Base-by-base conservation (phyloP, 169 alveolate genomes). In the Hammondia hammondi region DNA sequence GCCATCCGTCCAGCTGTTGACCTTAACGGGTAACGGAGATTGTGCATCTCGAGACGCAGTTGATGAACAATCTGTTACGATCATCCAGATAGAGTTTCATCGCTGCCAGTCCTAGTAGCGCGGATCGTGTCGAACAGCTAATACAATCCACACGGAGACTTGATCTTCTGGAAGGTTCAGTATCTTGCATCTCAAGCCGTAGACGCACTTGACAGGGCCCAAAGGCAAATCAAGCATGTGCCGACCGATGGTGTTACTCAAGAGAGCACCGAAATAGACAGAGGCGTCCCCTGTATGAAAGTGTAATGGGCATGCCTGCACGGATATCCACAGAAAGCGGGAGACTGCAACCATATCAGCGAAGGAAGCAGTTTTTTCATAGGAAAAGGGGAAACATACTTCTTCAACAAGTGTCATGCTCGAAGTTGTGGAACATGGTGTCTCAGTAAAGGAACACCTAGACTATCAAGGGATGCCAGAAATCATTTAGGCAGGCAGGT, bases 251-350 rank as follows among this genome's bases (percentile, higher is more conserved):
- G 43, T 14, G 48, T 73, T 24, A n/a, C 32, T 73, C 85, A 73
- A 17, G 85, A 73, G 85, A 32, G 85, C 85, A 32, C 48, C 48
- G 32, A 73, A 73, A 17, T 37, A 37, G 46, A 32, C 85, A 4
- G 85, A 37, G 46, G 32, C 48, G 19, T 73, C 85, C 7, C 43
- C 52, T 4, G 52, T n/a, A 46, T 21, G 24, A 32, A 73, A 73
- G 32, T 73, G 85, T 73, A 73, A 32, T 35, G 85, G 85, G 46
- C 85, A 73, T 19, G 85, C 85, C 85, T 73, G 85, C 39, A 73
- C 46, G 32, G 85, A 10, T 12, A 73, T 32, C 24, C 85, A 32
- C 85, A 17, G 3, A 6, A n/a, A 43, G 85, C 52, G 17, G 7
- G 0, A 5, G 48, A 14, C 32, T 35, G 85, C 29, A 1, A 73